A percentile compares a stretch with the other conserved stretches of the same genome.
These are phyloP conservation scores for Coprinopsis sp. DNA, from an alignment of 768 basidiomycete genomes.

Conservation along the genomic window DNA sequence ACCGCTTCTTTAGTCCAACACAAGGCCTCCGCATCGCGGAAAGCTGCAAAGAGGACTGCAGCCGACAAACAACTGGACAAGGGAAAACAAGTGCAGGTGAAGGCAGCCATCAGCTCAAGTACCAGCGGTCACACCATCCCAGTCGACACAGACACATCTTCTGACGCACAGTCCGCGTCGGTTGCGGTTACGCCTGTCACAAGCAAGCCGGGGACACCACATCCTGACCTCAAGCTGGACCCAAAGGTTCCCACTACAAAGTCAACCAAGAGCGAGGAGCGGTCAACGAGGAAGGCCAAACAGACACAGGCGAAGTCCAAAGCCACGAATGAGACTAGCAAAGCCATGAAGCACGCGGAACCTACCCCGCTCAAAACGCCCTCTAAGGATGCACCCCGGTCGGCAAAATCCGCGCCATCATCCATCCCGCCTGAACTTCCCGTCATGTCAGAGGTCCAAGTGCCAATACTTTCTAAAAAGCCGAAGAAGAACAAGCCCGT, in stretches of 20 bases:
- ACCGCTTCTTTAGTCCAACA: constrained; percentile 16
- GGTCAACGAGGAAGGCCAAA: constrained; percentile 23
- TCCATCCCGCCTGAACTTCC: constrained; percentile 19
- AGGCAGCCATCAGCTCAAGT: too few relatives aligned
- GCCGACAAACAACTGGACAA: constrained; percentile 21
- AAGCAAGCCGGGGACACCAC: too few relatives aligned
- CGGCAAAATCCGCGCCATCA: constrained; percentile 15
- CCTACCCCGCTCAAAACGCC: constrained; percentile 1
- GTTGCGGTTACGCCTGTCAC: too few relatives aligned
- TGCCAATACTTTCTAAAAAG: constrained; percentile 75
- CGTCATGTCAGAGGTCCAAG: constrained; percentile 41
- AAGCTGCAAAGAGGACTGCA: constrained; percentile 56
- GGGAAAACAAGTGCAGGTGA: constrained; percentile 57
- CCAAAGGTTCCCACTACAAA: constrained; percentile 36
- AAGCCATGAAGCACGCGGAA: constrained; percentile 7
- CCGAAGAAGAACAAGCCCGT: constrained; percentile 78
- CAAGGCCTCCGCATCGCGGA: constrained; percentile 51
- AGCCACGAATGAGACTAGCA: not conserved
- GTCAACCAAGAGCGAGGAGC: constrained; percentile 17
- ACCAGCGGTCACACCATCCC: too few relatives aligned
- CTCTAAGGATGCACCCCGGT: constrained; percentile 5
- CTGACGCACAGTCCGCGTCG: too few relatives aligned
- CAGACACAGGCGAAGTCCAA: constrained; percentile 27
- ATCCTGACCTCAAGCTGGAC: too few relatives aligned
- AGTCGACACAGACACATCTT: too few relatives aligned